Conservation (phyloP, 2,329 filamentous ascomycete genomes). For the Epichloe amarillans region DNA sequence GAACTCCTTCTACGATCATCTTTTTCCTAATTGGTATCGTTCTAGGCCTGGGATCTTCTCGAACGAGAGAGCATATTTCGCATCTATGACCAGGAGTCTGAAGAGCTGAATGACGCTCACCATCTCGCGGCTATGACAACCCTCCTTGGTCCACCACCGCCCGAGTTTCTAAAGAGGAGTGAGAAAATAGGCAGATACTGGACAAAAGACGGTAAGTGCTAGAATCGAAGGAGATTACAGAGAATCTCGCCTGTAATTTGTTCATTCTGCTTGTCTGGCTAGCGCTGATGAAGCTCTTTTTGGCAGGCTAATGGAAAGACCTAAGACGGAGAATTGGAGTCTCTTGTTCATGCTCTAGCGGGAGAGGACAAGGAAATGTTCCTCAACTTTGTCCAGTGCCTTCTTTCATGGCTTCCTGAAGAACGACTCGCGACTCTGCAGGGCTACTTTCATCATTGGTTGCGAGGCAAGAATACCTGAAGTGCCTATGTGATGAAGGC, state of each 20-base stretch:
- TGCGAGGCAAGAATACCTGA: background rate
- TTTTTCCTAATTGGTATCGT: no score
- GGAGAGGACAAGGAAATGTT: slow-evolving; percentile 11
- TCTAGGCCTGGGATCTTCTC: slow-evolving; percentile 8
- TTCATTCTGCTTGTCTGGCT: background rate
- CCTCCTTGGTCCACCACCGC: slow-evolving; percentile 16
- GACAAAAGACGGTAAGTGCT: slow-evolving; percentile 12
- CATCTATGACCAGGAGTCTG: slow-evolving; percentile 11
- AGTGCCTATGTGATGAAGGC: no score
- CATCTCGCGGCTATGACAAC: slow-evolving; percentile 17
- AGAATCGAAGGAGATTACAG: no score
- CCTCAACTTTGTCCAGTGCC: slow-evolving; percentile 10
- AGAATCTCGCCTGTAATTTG: no score
- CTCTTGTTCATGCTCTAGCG: slow-evolving; percentile 6
- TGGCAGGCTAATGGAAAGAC: slow-evolving; percentile 14
- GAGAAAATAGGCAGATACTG: slow-evolving; percentile 13
- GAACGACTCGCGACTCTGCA: slow-evolving; percentile 9
- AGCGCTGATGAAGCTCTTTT: background rate
- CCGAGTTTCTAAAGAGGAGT: slow-evolving; percentile 12
- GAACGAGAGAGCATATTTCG: slow-evolving; percentile 11
- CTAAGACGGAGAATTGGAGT: slow-evolving; percentile 7
- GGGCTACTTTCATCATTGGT: slow-evolving; percentile 15
- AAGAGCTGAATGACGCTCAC: slow-evolving; percentile 14
- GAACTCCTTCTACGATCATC: no score
- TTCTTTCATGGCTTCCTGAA: slow-evolving; percentile 15